Evolutionary conservation across 1,284 basidiomycete genomes (phyloP).

Genomic region (Violaceomyces palustris): DNA sequence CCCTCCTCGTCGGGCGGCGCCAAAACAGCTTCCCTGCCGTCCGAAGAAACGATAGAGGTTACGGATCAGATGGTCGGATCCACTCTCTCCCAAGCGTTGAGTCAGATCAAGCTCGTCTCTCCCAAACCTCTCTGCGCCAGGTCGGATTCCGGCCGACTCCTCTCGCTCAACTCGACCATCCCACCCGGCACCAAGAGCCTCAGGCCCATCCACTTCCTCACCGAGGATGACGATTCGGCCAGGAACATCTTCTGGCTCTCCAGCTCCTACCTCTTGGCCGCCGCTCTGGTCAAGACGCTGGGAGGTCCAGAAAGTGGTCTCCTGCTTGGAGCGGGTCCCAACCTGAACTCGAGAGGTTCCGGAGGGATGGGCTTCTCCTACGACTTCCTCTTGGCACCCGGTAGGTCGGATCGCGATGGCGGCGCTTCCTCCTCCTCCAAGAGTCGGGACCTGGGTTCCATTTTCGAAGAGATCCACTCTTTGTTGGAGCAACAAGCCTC

Average conservation of each 20-base stretch:
- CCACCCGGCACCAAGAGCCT: background rate
- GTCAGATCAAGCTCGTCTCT: no score
- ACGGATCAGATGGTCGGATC: no score
- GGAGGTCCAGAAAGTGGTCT: background rate
- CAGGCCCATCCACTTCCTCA: constrained; percentile 1
- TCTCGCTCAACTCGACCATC: background rate
- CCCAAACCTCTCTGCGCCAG: no score
- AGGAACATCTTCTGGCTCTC: constrained; percentile 18
- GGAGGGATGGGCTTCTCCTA: constrained; percentile 6
- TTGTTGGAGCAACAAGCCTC: background rate
- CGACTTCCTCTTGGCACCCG: constrained; percentile 5
- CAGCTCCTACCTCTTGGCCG: constrained; percentile 7
- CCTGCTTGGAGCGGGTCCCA: constrained; percentile 2
- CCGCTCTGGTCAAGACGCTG: constrained; percentile 1
- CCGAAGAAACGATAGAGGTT: no score
- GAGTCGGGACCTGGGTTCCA: background rate
- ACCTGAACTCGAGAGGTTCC: background rate
- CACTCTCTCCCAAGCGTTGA: no score
- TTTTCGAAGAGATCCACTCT: constrained; percentile 1
- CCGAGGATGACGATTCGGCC: no score
- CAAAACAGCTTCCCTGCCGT: no score
- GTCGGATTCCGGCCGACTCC: no score
- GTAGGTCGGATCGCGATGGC: no score
- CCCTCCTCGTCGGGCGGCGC: no score
- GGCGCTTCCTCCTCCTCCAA: background rate